A percentile compares a stretch with the other conserved stretches of the same genome.
Conservation (phyloP, 1,284 basidiomycete genomes). For the Sanghuangporus weigelae region DNA sequence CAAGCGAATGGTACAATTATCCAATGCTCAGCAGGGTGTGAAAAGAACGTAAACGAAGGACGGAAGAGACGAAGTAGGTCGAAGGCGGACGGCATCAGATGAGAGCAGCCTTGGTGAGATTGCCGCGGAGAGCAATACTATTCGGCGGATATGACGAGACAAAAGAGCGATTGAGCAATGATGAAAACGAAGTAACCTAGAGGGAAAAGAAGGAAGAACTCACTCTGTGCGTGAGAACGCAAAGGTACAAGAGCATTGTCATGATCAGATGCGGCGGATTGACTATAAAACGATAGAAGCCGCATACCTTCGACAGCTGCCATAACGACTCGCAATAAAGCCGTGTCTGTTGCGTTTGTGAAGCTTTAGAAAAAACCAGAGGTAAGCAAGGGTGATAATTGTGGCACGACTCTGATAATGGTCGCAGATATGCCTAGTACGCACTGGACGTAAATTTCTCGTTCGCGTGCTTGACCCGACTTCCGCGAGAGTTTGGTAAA, state of each 20-base stretch:
- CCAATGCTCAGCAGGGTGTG: slow-evolving; percentile 18
- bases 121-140: slow-evolving; percentile 42
- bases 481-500: slow-evolving; percentile 82
- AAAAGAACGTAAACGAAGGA: slow-evolving; percentile 20
- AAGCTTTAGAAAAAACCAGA: slow-evolving; percentile 42
- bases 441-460: slow-evolving; percentile 88
- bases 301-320: slow-evolving; percentile 82
- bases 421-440: slow-evolving; percentile 28
- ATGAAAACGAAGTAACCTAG: slow-evolving; percentile 21
- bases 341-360: slow-evolving; percentile 92
- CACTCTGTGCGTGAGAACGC: slow-evolving; percentile 50
- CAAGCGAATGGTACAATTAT: background rate
- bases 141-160: slow-evolving; percentile 17
- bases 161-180: slow-evolving; percentile 20
- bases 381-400: background rate
- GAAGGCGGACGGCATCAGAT: slow-evolving; percentile 28
- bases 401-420: background rate
- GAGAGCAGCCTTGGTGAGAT: slow-evolving; percentile 39
- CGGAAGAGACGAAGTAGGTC: slow-evolving; percentile 10
- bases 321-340: slow-evolving; percentile 90
- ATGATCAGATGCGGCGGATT: slow-evolving; percentile 15
- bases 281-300: slow-evolving; percentile 9
- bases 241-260: slow-evolving; percentile 18
- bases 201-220: slow-evolving; percentile 42
- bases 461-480: slow-evolving; percentile 76